These are phyloP conservation scores for Scedosporium boydii DNA, from an alignment of 2,329 filamentous ascomycete genomes.

Conservation along the genomic window DNA sequence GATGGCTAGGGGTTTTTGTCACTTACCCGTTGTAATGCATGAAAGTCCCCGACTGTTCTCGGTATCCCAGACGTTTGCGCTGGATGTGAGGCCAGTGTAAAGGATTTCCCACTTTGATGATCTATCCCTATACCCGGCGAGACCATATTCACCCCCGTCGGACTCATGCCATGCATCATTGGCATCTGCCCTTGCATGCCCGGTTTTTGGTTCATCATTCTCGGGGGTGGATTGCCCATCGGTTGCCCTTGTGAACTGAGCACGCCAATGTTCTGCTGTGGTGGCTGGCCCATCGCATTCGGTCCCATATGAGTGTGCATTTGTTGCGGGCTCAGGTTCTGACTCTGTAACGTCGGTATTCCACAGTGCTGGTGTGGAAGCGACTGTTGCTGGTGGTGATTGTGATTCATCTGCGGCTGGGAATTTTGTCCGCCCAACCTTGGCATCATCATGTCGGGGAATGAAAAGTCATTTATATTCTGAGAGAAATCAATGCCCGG, in stretches of 20 bases:
- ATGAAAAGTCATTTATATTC: constrained; percentile 31
- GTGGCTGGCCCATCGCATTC: background rate
- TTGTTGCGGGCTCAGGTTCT: constrained; percentile 12
- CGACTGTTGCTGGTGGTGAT: background rate
- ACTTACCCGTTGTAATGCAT: constrained; percentile 35
- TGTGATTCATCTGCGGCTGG: constrained; percentile 15
- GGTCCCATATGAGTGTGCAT: constrained; percentile 11
- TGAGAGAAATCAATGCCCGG: constrained; percentile 40
- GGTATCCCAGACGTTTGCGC: constrained; percentile 25
- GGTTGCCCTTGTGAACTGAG: constrained; percentile 21
- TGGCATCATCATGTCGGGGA: constrained; percentile 46
- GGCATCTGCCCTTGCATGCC: background rate
- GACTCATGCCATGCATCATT: constrained; percentile 13
- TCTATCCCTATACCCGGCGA: constrained; percentile 16
- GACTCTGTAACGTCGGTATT: constrained; percentile 8
- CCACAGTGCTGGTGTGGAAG: constrained; percentile 10
- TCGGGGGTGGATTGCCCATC: constrained; percentile 16
- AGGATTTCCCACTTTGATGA: constrained; percentile 10
- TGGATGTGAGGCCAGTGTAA: constrained; percentile 22
- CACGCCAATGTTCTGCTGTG: constrained; percentile 1
- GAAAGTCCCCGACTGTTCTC: constrained; percentile 38
- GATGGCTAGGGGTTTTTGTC: constrained; percentile 18
- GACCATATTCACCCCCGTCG: background rate
- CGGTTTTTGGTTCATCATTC: background rate
- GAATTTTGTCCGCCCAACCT: constrained; percentile 26